Percentiles rank a stretch among this genome's conserved stretches.
These are phyloP conservation scores for Xylariales sp. DNA, from an alignment of 2,329 filamentous ascomycete genomes.

Conservation along the genomic window DNA sequence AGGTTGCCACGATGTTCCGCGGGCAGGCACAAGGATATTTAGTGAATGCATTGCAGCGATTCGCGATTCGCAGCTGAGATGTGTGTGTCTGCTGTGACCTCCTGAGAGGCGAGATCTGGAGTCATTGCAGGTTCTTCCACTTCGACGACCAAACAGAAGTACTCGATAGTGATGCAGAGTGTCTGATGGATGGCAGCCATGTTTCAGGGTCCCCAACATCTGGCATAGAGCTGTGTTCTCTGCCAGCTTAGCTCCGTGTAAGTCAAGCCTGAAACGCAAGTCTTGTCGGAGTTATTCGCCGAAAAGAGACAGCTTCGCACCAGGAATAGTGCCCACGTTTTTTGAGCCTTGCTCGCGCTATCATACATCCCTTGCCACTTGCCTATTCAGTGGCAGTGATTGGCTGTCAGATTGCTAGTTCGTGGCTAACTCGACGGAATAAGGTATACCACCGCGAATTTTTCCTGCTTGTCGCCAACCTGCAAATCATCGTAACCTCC, in stretches of 20 bases:
- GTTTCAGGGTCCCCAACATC: slow-evolving; percentile 3
- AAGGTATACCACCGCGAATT: too few relatives aligned
- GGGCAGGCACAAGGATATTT: slow-evolving; percentile 2
- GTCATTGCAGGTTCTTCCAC: neutral
- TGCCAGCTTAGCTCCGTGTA: neutral
- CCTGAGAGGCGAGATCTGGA: neutral
- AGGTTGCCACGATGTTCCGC: slow-evolving; percentile 4
- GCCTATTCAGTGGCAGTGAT: neutral
- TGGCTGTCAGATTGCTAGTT: too few relatives aligned
- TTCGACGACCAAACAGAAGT: neutral
- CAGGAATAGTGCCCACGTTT: slow-evolving; percentile 7
- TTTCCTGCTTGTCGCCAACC: too few relatives aligned
- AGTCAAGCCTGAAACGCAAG: slow-evolving; percentile 3
- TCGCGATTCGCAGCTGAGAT: neutral
- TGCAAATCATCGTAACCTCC: too few relatives aligned
- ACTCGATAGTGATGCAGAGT: neutral
- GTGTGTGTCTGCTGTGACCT: neutral
- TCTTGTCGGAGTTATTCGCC: slow-evolving; percentile 3
- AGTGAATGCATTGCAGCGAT: neutral
- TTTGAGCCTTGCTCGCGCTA: neutral
- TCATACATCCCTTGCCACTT: neutral
- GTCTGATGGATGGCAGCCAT: slow-evolving; percentile 3
- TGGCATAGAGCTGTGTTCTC: slow-evolving; percentile 1
- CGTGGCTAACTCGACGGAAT: too few relatives aligned
- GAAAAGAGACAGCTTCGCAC: neutral